phyloP scores from a whole-genome alignment of 1,284 basidiomycete genomes.

The Takashimella tepidaria region DNA sequence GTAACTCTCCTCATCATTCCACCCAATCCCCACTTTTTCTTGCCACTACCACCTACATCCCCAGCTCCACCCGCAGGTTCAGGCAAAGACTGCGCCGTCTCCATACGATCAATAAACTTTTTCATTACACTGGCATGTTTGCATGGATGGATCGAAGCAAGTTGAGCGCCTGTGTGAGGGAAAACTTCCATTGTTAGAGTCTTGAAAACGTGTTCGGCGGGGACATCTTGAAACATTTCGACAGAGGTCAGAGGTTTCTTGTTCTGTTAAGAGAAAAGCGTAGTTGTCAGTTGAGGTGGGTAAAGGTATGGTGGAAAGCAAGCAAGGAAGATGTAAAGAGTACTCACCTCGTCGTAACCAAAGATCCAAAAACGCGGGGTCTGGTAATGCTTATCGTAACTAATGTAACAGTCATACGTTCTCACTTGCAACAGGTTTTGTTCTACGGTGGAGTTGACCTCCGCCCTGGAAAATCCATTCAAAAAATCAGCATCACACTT shows the following conservation, averaged over 20 bases:
- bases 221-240: conserved; percentile 96
- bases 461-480: conserved; percentile 15
- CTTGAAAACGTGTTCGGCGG: conserved; percentile 95
- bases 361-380: conserved; percentile 92
- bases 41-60: conserved; percentile 45
- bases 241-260: conserved; percentile 75
- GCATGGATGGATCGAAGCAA: conserved; percentile 95
- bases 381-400: conserved; percentile 97
- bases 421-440: conserved; percentile 88
- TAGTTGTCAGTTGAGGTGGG: neutral
- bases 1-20: conserved; percentile 66
- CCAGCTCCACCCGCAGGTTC: conserved; percentile 46
- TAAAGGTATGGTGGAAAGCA: neutral
- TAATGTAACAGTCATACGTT: conserved; percentile 99
- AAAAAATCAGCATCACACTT: conserved; percentile 1
- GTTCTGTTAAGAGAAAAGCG: conserved; percentile 55
- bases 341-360: conserved; percentile 82
- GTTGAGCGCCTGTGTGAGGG: conserved; percentile 78
- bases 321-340: conserved; percentile 14
- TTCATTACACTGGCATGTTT: conserved; percentile 99
- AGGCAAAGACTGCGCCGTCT: conserved; percentile 62
- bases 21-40: conserved; percentile 76
- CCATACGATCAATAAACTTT: conserved; percentile 99
- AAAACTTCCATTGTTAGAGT: conserved; percentile 98
- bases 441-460: conserved; percentile 50